These are phyloP conservation scores for Yarrowia sp. DNA, from an alignment of 805 yeast species.

Conservation along the genomic window DNA sequence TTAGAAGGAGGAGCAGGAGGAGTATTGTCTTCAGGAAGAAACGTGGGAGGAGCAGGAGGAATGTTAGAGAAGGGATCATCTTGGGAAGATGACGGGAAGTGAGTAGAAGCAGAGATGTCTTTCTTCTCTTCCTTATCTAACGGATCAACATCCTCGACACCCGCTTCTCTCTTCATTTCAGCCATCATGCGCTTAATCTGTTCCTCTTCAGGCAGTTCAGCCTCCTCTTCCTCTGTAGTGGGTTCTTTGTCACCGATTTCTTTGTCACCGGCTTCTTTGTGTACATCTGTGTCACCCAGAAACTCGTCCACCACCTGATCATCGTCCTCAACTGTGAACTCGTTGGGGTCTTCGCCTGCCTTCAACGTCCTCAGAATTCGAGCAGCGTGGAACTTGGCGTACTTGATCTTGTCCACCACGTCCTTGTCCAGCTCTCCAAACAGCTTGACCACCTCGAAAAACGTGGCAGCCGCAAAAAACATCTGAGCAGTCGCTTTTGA, in stretches of 20 bases:
- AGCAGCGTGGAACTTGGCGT: constrained; percentile 67
- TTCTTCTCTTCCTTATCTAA: neutral
- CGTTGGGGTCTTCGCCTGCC: constrained; percentile 65
- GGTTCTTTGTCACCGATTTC: neutral
- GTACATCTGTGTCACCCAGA: neutral
- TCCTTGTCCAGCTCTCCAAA: constrained; percentile 51
- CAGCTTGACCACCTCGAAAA: constrained; percentile 58
- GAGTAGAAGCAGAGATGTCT: no score
- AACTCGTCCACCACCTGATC: constrained; percentile 37
- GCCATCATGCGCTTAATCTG: constrained; percentile 21
- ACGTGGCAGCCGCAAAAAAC: constrained; percentile 62
- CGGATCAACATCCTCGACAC: neutral
- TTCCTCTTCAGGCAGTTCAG: constrained; percentile 11
- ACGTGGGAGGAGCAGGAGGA: constrained; percentile 26
- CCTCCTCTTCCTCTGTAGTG: constrained; percentile 21
- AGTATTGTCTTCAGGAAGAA: neutral
- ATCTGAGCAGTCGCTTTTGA: constrained; percentile 58
- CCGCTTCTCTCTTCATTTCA: constrained; percentile 12
- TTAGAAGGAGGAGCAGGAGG: constrained; percentile 26
- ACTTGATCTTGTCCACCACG: constrained; percentile 57
- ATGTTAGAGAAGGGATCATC: constrained; percentile 11
- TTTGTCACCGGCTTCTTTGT: no score
- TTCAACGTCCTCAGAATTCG: constrained; percentile 60
- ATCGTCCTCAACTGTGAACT: constrained; percentile 50
- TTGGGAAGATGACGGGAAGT: neutral